Conservation (phyloP, 148 eudicot species). For the Amaranthus palmeri region DNA sequence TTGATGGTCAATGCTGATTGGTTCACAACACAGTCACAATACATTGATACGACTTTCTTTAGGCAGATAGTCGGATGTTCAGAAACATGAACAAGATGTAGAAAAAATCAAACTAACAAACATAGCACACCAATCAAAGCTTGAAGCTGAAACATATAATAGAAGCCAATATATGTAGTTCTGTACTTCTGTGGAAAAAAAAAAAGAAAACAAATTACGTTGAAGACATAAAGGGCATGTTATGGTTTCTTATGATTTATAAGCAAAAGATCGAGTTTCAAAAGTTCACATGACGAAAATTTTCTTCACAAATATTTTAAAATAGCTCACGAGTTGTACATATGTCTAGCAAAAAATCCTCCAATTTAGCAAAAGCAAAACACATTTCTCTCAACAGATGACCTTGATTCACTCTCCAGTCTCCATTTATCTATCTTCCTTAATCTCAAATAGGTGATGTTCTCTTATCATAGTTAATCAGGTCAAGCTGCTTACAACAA, state of each 20-base stretch:
- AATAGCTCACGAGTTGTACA: not conserved
- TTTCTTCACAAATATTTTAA: not conserved
- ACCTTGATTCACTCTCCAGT: not conserved
- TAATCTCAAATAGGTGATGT: not conserved
- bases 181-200: not conserved
- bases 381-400: not conserved
- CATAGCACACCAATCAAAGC: not conserved
- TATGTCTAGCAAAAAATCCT: not conserved
- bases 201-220: not conserved
- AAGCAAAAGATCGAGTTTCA: not conserved
- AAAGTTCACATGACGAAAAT: not conserved
- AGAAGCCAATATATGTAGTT: not conserved
- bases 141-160: not conserved
- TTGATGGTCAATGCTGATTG: too few species aligned
- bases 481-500: not conserved
- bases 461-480: not conserved
- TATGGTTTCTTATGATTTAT: not conserved
- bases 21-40: too few species aligned
- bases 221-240: not conserved
- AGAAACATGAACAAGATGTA: not conserved
- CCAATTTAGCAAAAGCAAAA: not conserved
- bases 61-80: not conserved
- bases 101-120: not conserved
- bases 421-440: too few species aligned
- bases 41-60: too few species aligned